These are phyloP conservation scores for Zymoseptoria passerinii DNA, from an alignment of 2,329 filamentous ascomycete genomes.

Conservation along the genomic window DNA sequence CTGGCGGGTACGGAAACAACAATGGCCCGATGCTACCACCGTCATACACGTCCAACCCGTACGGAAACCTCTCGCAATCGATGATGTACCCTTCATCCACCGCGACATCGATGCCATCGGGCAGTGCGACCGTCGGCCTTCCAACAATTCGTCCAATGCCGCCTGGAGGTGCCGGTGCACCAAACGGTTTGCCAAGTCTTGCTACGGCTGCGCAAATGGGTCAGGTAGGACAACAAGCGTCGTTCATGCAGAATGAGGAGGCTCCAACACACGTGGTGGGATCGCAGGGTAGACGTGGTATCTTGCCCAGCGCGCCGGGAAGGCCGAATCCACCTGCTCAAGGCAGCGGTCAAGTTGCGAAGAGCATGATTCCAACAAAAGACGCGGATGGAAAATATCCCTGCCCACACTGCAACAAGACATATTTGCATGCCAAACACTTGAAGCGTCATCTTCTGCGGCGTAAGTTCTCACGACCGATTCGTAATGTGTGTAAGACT, in stretches of 20 bases:
- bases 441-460: conserved; percentile 90
- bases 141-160: conserved; percentile 36
- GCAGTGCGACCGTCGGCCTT: conserved; percentile 23
- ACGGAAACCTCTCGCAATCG: conserved; percentile 22
- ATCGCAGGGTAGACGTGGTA: conserved; percentile 84
- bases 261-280: conserved; percentile 83
- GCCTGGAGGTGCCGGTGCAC: conserved; percentile 31
- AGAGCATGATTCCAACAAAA: conserved; percentile 84
- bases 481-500: conserved; percentile 2
- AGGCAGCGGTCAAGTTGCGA: conserved; percentile 50
- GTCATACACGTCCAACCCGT: conserved; percentile 22
- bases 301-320: conserved; percentile 82
- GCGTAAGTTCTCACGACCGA: conserved; percentile 58
- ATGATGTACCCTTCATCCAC: conserved; percentile 27
- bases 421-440: conserved; percentile 94
- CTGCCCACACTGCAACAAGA: conserved; percentile 96
- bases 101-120: conserved; percentile 23
- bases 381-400: conserved; percentile 97
- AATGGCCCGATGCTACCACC: conserved; percentile 30
- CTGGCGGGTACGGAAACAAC: conserved; percentile 22
- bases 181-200: conserved; percentile 30
- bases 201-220: conserved; percentile 21
- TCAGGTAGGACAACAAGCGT: conserved; percentile 26
- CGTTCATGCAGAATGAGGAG: conserved; percentile 34
- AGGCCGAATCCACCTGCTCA: conserved; percentile 67